Evolutionary conservation across 805 yeast genomes (phyloP), one percentile per base, ranked within the genome.

Genomic region (Suhomyces faveliae): DNA sequence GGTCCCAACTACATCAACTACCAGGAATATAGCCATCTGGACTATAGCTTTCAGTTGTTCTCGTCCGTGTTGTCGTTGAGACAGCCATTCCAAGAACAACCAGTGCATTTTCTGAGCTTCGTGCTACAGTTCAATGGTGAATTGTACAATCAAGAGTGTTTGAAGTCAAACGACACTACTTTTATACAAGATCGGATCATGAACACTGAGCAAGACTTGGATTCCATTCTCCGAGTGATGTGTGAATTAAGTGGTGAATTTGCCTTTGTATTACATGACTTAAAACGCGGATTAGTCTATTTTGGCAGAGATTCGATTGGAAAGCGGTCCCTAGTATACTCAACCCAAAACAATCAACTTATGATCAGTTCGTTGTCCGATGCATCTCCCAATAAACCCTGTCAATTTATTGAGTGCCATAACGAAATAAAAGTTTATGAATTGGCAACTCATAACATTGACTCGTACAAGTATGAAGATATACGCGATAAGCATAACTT

Each of bases 231-330:
- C 1, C 51, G 64, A 2, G 67, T 80, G 0, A 59, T 89, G 1
- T 60, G 67, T 6, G 45, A 43, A 1, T 55, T 89, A 15, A 76
- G 79, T 24, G 99, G 99, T 1, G 99, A 92, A 60, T 94, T 84
- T 71, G 94, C 99, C 0, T 82, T 70, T 63, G 64, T 74, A 55
- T 63, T 84, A 13, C 60, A 72, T 23, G 89, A 86, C 58, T 55
- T 55, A n/a, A 13, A 51, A 0, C 51, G 60, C 0, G 51, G 68
- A 0, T 62, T 49, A 24, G 54, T 89, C 0, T 86, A 80, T 69
- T 94, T 90, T 68, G 97, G 95, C 0, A 79, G 96, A 54, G 99
- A 94, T 62, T 57, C 72, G 0, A 69, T 89, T 23, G 99, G 99
- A 0, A 84, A 85, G 58, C 76, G 96, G 52, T 85, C 96, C 19